Base-by-base conservation (phyloP, 2,329 filamentous ascomycete species). In the Aspergillus sp. region DNA sequence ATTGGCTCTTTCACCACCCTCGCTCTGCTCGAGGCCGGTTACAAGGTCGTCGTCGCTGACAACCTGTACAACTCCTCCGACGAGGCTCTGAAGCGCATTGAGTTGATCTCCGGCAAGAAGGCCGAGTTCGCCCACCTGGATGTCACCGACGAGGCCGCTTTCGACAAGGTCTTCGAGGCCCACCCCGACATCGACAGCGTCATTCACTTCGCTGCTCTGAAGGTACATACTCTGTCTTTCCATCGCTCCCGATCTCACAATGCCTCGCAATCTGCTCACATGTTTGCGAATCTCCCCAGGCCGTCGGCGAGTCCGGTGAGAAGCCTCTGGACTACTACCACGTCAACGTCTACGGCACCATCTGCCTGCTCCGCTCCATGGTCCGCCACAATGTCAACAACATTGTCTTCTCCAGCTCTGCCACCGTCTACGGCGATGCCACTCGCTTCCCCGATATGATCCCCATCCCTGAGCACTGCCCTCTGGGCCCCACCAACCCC, bases 371-470 rank as follows among this genome's bases (percentile, higher is more conserved):
- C 63, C 85, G 88, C 65, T 88, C 88, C 72, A 98, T 99, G 92
- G 85, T 87, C 73, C 88, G 88, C 77, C 87, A 97, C 84, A 89
- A 94, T 78, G 93, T 99, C 68, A 86, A 87, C 80, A 98, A 96
- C 83, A 95, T 99, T 71, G 95, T 99, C 79, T 99, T 99, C 82
- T 98, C 94, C 62, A 97, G 92, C 63, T 97, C 93, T 1, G 95
- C 95, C 36, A 99, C 96, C 68, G 95, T 99, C 36, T 99, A 99
- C 78, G 95, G 95, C 74, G 96, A 99, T 78, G 95, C 94, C 56
- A 98, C 95, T 50, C 90, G 92, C 74, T 91, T 97, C 80, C 88
- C 90, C 68, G 90, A 96, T 84, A 99, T 99, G 95, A 99, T 99
- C 67, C 95, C 95, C 65, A 99, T 99, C 73, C 95, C 95, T 54